Percentiles rank a stretch among this genome's conserved stretches.
These are phyloP conservation scores for Cladosporium sp. DNA, from an alignment of 2,329 filamentous ascomycete species.

Conservation along the genomic window DNA sequence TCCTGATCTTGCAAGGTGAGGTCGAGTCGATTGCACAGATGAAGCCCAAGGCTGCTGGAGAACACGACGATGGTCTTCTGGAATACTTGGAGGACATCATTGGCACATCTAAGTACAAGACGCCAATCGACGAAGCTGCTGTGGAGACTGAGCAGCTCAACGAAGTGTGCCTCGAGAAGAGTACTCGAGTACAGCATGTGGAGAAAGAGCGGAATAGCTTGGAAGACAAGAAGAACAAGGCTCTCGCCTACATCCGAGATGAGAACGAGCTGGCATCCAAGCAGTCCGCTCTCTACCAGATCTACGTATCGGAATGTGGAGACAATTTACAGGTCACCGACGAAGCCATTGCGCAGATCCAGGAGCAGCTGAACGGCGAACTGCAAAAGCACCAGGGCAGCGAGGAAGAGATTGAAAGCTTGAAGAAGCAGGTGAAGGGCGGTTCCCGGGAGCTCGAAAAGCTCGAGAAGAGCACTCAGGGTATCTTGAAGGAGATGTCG, in stretches of 20 bases:
- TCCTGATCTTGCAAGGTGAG: constrained; percentile 94
- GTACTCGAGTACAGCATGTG: constrained; percentile 90
- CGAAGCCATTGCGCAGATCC: constrained; percentile 88
- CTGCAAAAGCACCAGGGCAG: constrained; percentile 88
- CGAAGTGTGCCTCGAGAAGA: constrained; percentile 94
- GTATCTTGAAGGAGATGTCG: constrained; percentile 79
- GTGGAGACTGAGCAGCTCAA: constrained; percentile 88
- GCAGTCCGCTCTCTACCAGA: constrained; percentile 87
- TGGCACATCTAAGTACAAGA: constrained; percentile 97
- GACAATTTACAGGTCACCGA: constrained; percentile 87
- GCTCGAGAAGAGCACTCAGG: constrained; percentile 79
- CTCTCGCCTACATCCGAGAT: constrained; percentile 81
- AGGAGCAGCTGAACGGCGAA: constrained; percentile 81
- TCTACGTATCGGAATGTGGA: constrained; percentile 83
- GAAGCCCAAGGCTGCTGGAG: constrained; percentile 93
- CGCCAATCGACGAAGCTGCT: constrained; percentile 91
- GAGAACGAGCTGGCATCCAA: constrained; percentile 91
- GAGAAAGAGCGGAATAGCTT: constrained; percentile 93
- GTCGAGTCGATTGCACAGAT: constrained; percentile 99
- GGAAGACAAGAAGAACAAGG: constrained; percentile 96
- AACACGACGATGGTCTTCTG: constrained; percentile 92
- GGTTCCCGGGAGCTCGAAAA: constrained; percentile 80
- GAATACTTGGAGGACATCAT: constrained; percentile 99
- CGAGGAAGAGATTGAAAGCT: constrained; percentile 83
- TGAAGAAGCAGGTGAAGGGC: constrained; percentile 80